Percentiles rank a stretch among this genome's conserved stretches.
Conservation (phyloP, 2,329 filamentous ascomycete species). For the Pseudogymnoascus sp. region DNA sequence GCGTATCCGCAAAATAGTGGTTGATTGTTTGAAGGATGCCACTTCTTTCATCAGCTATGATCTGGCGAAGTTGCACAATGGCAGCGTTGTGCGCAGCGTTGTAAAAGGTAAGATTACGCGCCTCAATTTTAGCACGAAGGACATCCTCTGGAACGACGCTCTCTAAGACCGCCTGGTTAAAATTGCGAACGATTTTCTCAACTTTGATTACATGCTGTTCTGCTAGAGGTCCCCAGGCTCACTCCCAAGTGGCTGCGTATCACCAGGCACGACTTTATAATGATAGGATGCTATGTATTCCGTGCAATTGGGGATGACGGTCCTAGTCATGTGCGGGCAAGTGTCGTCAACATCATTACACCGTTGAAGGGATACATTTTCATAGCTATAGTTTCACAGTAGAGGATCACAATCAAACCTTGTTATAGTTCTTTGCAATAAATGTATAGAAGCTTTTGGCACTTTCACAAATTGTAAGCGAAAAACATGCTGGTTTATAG, state of each 20-base stretch:
- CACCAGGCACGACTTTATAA: too few relatives aligned
- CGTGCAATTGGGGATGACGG: neutral
- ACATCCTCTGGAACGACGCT: neutral
- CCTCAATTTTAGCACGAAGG: neutral
- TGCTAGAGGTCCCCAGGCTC: neutral
- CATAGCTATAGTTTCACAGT: neutral
- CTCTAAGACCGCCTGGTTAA: neutral
- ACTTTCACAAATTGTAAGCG: neutral
- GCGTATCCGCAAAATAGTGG: constrained; percentile 9
- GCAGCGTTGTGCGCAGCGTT: neutral
- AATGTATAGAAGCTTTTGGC: neutral
- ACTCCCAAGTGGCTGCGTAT: too few relatives aligned
- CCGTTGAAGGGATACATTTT: neutral
- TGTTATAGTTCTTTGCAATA: neutral
- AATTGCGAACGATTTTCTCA: neutral
- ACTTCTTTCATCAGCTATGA: neutral
- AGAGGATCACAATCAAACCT: neutral
- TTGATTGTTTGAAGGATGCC: constrained; percentile 8
- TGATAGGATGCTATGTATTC: neutral
- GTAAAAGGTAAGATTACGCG: neutral
- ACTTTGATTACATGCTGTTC: neutral
- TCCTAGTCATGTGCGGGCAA: neutral
- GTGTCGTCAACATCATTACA: neutral
- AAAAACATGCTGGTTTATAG: neutral
- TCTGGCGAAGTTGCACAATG: neutral